Conservation (phyloP, 192 early-diverging fungal genomes). For the Backusella circina region DNA sequence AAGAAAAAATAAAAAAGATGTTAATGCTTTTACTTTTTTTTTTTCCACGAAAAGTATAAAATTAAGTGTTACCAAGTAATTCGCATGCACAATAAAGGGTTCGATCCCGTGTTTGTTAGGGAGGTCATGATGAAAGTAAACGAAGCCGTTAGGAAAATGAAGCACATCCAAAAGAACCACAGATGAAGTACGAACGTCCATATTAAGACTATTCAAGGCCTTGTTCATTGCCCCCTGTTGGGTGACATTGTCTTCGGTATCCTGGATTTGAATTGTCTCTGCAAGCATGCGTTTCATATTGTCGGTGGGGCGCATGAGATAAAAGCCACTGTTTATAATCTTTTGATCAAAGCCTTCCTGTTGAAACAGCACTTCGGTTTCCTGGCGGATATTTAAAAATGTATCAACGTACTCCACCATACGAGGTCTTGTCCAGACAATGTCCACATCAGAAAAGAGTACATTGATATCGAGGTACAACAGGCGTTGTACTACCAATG, state of each 20-base stretch:
- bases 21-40: neutral
- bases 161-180: slow-evolving; percentile 21
- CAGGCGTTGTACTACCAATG: slow-evolving; percentile 22
- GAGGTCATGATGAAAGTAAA: slow-evolving; percentile 15
- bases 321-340: slow-evolving; percentile 21
- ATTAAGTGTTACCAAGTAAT: slow-evolving; percentile 21
- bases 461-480: slow-evolving; percentile 27
- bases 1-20: neutral
- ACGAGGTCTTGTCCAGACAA: slow-evolving; percentile 17
- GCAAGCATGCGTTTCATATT: slow-evolving; percentile 14
- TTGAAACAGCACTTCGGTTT: slow-evolving; percentile 21
- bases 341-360: slow-evolving; percentile 14
- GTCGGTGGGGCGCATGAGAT: slow-evolving; percentile 25
- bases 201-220: slow-evolving; percentile 7
- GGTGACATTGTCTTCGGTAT: slow-evolving; percentile 2
- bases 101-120: neutral
- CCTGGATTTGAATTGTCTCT: slow-evolving; percentile 23
- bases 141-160: slow-evolving; percentile 23
- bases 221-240: slow-evolving; percentile 27
- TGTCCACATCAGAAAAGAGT: slow-evolving; percentile 26
- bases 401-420: slow-evolving; percentile 9
- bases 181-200: slow-evolving; percentile 11
- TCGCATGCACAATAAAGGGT: slow-evolving; percentile 30
- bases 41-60: neutral
- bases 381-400: slow-evolving; percentile 9